Evolutionary conservation across 2,329 filamentous ascomycete species (phyloP).

Genomic region (Colletotrichum truncatum): DNA sequence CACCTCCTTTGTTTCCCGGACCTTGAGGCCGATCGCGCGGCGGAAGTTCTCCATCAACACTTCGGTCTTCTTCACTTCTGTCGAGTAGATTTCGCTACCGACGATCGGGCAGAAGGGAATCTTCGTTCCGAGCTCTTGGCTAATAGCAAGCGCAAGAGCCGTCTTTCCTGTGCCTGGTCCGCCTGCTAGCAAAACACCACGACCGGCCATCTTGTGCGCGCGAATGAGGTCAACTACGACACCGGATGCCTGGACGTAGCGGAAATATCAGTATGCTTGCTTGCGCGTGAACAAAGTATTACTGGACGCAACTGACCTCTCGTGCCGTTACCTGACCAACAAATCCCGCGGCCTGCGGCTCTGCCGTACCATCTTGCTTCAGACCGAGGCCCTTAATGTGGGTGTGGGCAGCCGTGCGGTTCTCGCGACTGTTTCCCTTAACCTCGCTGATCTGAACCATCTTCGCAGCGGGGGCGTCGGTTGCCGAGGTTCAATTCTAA

Average conservation of each 20-base stretch:
- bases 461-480: constrained; percentile 42
- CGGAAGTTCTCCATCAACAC: constrained; percentile 99
- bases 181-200: constrained; percentile 91
- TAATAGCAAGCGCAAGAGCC: constrained; percentile 92
- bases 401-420: constrained; percentile 94
- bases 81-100: constrained; percentile 96
- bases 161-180: constrained; percentile 98
- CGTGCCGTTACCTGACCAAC: constrained; percentile 88
- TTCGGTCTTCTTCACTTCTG: constrained; percentile 99
- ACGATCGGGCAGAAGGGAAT: constrained; percentile 99
- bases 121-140: constrained; percentile 96
- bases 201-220: constrained; percentile 96
- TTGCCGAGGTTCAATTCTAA: constrained; percentile 28
- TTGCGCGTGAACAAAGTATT: not conserved
- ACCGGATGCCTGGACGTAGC: constrained; percentile 78
- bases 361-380: constrained; percentile 85
- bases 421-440: constrained; percentile 93
- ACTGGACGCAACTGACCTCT: constrained; percentile 70
- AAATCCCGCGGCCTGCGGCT: constrained; percentile 83
- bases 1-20: constrained; percentile 98
- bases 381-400: constrained; percentile 97
- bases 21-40: constrained; percentile 93
- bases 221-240: constrained; percentile 96
- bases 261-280: not conserved
- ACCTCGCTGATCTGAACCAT: constrained; percentile 96